Conservation (phyloP, 2,329 filamentous ascomycete species). For the Cladophialophora exuberans region DNA sequence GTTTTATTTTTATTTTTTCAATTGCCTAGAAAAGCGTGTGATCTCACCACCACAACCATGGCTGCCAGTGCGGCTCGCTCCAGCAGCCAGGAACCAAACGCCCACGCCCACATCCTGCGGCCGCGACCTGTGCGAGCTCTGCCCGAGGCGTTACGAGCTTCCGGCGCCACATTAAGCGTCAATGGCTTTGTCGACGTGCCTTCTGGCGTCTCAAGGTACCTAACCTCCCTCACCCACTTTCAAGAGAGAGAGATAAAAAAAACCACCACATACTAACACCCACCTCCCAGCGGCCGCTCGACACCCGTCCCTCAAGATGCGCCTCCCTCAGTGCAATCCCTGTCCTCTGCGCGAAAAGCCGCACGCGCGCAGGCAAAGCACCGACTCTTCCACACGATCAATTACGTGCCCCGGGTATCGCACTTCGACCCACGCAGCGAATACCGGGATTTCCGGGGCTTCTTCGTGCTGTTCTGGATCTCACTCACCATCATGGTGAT, state of each 20-base stretch:
- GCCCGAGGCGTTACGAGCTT: conserved; percentile 21
- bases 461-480: conserved; percentile 99
- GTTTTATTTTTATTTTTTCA: background rate
- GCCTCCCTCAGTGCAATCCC: conserved; percentile 84
- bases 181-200: conserved; percentile 38
- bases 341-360: conserved; percentile 82
- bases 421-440: conserved; percentile 94
- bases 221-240: background rate
- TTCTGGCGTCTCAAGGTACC: conserved; percentile 43
- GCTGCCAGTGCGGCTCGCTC: conserved; percentile 11
- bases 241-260: too few species aligned
- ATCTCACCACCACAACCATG: conserved; percentile 13
- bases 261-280: conserved; percentile 13
- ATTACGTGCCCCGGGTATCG: conserved; percentile 86
- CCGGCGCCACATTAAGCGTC: conserved; percentile 30
- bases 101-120: conserved; percentile 28
- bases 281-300: conserved; percentile 67
- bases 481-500: conserved; percentile 95
- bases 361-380: conserved; percentile 78
- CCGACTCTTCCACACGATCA: conserved; percentile 88
- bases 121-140: conserved; percentile 25
- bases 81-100: conserved; percentile 23
- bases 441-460: conserved; percentile 92
- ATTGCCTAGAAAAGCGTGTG: too few species aligned
- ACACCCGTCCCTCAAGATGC: conserved; percentile 87